Conservation (phyloP, 352 stramenopile genomes). For the Phytophthora megakarya region DNA sequence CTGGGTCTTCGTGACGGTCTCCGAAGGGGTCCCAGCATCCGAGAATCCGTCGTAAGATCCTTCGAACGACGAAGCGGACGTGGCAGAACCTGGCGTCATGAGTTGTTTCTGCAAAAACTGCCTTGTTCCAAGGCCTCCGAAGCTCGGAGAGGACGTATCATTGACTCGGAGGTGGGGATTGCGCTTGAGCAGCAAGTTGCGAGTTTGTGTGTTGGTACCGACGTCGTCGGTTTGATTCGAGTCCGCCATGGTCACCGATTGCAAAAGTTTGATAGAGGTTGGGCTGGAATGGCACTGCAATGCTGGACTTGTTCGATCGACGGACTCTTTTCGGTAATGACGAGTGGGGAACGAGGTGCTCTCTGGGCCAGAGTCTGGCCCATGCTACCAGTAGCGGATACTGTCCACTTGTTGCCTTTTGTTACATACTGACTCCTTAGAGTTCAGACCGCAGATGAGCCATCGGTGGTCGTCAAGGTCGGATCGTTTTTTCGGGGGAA, state of each 20-base stretch:
- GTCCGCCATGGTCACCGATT: constrained; percentile 24
- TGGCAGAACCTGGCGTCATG: constrained; percentile 39
- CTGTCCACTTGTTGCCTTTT: constrained; percentile 19
- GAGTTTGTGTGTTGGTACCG: constrained; percentile 20
- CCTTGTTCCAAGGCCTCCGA: constrained; percentile 28
- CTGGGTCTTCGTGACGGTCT: not conserved
- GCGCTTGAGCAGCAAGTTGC: constrained; percentile 28
- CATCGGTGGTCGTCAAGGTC: constrained; percentile 15
- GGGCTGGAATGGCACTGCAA: constrained; percentile 3
- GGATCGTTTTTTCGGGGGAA: constrained; percentile 14
- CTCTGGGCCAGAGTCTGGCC: not conserved
- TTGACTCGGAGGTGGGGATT: constrained; percentile 31
- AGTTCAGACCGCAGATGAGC: constrained; percentile 35
- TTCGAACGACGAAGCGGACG: constrained; percentile 45
- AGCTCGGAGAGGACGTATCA: constrained; percentile 20
- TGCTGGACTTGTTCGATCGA: constrained; percentile 18
- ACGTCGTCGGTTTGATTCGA: constrained; percentile 11
- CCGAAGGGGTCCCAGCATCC: constrained; percentile 28
- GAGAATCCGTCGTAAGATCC: constrained; percentile 40
- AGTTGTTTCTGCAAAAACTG: constrained; percentile 39
- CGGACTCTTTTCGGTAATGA: constrained; percentile 38
- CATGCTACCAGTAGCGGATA: constrained; percentile 2
- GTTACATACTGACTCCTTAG: constrained; percentile 22
- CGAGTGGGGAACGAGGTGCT: not conserved
- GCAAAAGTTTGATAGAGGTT: constrained; percentile 5